Evolutionary conservation across 768 basidiomycete species (phyloP), one percentile per base, ranked within the genome.

Genomic region (Clavulina sp.): DNA sequence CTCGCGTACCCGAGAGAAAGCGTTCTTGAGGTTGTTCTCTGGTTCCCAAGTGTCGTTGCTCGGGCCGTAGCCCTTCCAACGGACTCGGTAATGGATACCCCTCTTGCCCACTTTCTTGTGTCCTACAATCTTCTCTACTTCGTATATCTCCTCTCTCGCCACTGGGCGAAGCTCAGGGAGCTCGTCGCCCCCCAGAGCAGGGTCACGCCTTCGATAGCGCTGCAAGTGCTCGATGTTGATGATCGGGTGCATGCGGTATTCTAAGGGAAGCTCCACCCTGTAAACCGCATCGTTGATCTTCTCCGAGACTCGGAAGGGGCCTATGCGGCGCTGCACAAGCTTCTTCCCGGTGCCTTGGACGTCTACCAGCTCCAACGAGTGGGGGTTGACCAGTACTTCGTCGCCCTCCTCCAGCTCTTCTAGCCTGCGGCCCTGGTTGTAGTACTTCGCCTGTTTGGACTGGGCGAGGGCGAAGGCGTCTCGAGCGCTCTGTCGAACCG

Each of bases 141-240:
- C 34, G 19, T 38, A 38, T 38, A 9, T 19, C 34, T 38, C 34
- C 19, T n/a, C 34, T 38, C 34, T 19, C 9, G 19, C 9, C 9
- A 19, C 34, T 38, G 9, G 9, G 19, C 9, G 34, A 9, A 9
- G 9, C 19, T 19, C 19, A 9, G 9, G 34, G 34, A 19, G 19
- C 19, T 38, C 19, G 9, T 38, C 9, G 34, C 34, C 19, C 9
- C 9, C 34, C 19, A 9, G 34, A 19, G 34, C 34, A 9, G 9
- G 34, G 9, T 19, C 34, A 9, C 34, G 19, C 19, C 34, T 19
- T 9, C 19, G 19, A 19, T 38, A 38, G 9, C 34, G 9, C 9
- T 9, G 9, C 24, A 68, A 56, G 47, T 67, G 66, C 0, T 58
- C 57, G 4, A 68, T 64, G 41, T 65, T 66, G 2, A 68, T 33